phyloP scores from a whole-genome alignment of 352 stramenopile species.

The Peronospora destructor region DNA sequence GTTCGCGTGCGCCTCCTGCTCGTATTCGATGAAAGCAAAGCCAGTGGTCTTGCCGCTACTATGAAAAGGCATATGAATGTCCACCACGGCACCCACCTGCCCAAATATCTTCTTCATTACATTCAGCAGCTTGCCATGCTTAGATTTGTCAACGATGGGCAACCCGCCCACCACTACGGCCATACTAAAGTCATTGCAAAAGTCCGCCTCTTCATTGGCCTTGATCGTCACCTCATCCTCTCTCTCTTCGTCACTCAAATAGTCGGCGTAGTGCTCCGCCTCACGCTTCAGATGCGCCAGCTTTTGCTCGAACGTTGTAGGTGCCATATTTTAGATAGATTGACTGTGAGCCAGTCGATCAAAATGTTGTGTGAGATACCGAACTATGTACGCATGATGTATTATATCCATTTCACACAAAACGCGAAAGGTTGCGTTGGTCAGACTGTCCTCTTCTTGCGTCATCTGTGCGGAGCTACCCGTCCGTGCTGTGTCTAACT shows the following conservation, averaged over 20 bases:
- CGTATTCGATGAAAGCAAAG: slow-evolving; percentile 82
- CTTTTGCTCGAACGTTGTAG: slow-evolving; percentile 71
- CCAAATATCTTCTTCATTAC: slow-evolving; percentile 86
- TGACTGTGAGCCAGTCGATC: slow-evolving; percentile 12
- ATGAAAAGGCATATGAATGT: slow-evolving; percentile 77
- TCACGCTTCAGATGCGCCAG: slow-evolving; percentile 62
- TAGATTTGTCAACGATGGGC: slow-evolving; percentile 64
- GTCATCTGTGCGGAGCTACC: slow-evolving; percentile 11
- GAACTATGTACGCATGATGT: not conserved
- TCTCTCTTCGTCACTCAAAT: slow-evolving; percentile 72
- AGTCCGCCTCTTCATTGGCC: slow-evolving; percentile 69
- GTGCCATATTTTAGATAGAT: slow-evolving; percentile 35
- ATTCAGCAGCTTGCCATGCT: slow-evolving; percentile 79
- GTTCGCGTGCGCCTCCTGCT: slow-evolving; percentile 59
- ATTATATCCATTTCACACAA: not conserved
- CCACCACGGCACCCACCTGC: slow-evolving; percentile 65
- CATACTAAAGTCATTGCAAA: slow-evolving; percentile 73
- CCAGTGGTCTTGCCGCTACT: slow-evolving; percentile 51
- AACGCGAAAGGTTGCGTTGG: not conserved
- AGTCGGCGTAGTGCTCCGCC: slow-evolving; percentile 71
- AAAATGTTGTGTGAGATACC: not conserved
- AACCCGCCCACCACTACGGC: slow-evolving; percentile 75
- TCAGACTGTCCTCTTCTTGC: slow-evolving; percentile 17
- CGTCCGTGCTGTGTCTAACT: slow-evolving; percentile 12
- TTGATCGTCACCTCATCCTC: slow-evolving; percentile 57